These are phyloP conservation scores for Elsinoe australis DNA, from an alignment of 2,329 filamentous ascomycete species.

Conservation along the genomic window DNA sequence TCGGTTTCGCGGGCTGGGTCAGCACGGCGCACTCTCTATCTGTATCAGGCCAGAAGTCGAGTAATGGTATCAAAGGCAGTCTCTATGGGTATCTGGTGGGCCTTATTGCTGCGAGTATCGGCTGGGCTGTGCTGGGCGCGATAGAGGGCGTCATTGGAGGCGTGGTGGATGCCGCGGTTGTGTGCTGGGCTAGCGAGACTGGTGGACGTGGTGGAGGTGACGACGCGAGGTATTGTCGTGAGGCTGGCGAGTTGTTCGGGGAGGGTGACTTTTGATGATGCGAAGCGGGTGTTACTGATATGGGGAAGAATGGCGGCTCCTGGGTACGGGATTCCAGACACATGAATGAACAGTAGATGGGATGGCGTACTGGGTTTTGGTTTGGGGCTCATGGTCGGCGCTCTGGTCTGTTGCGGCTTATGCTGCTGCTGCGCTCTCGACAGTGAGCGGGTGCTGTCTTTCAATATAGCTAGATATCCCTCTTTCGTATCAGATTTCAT, in stretches of 20 bases:
- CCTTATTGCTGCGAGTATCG: conserved; percentile 84
- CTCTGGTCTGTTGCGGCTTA: neutral
- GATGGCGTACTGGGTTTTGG: neutral
- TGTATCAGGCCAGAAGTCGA: conserved; percentile 43
- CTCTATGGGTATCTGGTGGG: conserved; percentile 93
- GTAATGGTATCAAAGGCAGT: conserved; percentile 56
- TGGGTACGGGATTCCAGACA: neutral
- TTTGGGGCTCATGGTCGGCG: neutral
- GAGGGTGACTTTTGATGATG: conserved; percentile 35
- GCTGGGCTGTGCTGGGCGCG: conserved; percentile 72
- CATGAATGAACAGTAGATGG: neutral
- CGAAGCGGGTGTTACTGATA: neutral
- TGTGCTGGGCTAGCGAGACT: conserved; percentile 91
- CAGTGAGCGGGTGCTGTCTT: conserved; percentile 1
- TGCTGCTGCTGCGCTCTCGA: neutral
- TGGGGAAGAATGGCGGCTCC: neutral
- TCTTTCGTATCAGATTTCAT: no score
- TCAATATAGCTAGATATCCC: conserved; percentile 11
- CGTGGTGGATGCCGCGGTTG: conserved; percentile 52
- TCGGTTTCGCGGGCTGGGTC: conserved; percentile 96
- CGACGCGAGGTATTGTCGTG: conserved; percentile 73
- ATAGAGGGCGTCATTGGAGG: conserved; percentile 34
- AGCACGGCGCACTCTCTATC: conserved; percentile 74
- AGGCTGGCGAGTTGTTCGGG: conserved; percentile 83
- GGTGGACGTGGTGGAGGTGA: conserved; percentile 55